Evolutionary conservation across 768 basidiomycete species (phyloP).

Genomic region (Rhodotorula paludigena): DNA sequence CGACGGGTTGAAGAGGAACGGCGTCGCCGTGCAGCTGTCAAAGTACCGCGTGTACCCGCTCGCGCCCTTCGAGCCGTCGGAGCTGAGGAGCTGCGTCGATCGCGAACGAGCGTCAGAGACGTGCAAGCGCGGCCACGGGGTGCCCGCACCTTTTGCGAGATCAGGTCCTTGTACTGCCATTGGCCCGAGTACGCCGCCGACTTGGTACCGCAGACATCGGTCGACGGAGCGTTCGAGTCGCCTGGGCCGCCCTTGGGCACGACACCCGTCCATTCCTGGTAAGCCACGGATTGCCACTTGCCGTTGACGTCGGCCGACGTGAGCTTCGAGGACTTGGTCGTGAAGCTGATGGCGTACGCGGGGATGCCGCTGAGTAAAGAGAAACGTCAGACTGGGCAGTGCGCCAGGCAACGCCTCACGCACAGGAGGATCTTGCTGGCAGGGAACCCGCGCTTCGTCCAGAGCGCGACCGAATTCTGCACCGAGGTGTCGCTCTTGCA

Average conservation of each 20-base stretch:
- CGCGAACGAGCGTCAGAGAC: too few relatives aligned
- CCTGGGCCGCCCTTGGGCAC: constrained; percentile 19
- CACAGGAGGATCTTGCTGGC: constrained; percentile 70
- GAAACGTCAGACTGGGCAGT: too few relatives aligned
- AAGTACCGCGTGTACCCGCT: constrained; percentile 25
- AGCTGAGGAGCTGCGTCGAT: constrained; percentile 23
- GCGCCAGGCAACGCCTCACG: too few relatives aligned
- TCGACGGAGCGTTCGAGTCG: constrained; percentile 21
- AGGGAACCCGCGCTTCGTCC: constrained; percentile 75
- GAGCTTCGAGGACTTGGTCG: constrained; percentile 25
- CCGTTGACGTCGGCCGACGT: neutral
- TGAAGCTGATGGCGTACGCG: constrained; percentile 26
- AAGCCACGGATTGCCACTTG: constrained; percentile 1
- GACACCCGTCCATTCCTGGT: constrained; percentile 14
- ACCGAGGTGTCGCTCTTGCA: constrained; percentile 73
- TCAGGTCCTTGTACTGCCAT: constrained; percentile 23
- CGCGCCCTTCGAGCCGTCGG: constrained; percentile 9
- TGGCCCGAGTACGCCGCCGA: constrained; percentile 16
- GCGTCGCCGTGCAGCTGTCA: constrained; percentile 29
- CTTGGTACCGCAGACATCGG: constrained; percentile 23
- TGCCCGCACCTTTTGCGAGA: constrained; percentile 15
- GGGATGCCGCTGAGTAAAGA: constrained; percentile 21
- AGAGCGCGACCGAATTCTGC: constrained; percentile 61
- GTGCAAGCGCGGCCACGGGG: too few relatives aligned
- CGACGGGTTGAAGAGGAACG: constrained; percentile 31